phyloP scores from a whole-genome alignment of 768 basidiomycete genomes.

The Rhizopogon vesiculosus region DNA sequence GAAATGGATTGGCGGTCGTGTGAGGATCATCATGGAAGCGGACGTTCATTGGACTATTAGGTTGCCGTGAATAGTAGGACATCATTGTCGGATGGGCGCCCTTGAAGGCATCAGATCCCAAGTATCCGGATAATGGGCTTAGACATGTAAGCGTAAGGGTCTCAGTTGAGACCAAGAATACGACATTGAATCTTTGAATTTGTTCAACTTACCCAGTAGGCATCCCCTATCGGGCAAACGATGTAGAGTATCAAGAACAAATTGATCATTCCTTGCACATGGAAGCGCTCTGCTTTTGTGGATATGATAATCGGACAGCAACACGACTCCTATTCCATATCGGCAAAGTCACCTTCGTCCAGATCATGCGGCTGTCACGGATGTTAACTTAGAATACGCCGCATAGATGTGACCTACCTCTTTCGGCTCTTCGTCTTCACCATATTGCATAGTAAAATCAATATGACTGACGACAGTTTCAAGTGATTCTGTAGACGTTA shows the following conservation, averaged over 20 bases:
- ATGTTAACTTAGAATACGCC: conserved; percentile 6
- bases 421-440: conserved; percentile 97
- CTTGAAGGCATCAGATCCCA: no score
- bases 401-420: conserved; percentile 48
- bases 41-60: no score
- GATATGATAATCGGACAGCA: neutral
- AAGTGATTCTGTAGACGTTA: conserved; percentile 84
- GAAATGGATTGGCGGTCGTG: no score
- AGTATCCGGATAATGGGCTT: no score
- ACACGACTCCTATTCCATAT: conserved; percentile 45
- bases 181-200: neutral
- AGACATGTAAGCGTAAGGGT: no score
- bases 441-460: conserved; percentile 98
- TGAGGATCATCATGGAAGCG: no score
- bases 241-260: no score
- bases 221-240: neutral
- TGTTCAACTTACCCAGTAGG: neutral
- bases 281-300: no score
- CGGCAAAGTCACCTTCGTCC: conserved; percentile 89
- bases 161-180: no score
- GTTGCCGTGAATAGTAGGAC: no score
- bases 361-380: conserved; percentile 75
- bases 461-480: conserved; percentile 92
- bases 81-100: no score
- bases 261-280: no score